Percentiles rank a stretch among this genome's conserved stretches.
These are phyloP conservation scores for Thyridium curvatum DNA, from an alignment of 2,329 filamentous ascomycete genomes.

Conservation along the genomic window DNA sequence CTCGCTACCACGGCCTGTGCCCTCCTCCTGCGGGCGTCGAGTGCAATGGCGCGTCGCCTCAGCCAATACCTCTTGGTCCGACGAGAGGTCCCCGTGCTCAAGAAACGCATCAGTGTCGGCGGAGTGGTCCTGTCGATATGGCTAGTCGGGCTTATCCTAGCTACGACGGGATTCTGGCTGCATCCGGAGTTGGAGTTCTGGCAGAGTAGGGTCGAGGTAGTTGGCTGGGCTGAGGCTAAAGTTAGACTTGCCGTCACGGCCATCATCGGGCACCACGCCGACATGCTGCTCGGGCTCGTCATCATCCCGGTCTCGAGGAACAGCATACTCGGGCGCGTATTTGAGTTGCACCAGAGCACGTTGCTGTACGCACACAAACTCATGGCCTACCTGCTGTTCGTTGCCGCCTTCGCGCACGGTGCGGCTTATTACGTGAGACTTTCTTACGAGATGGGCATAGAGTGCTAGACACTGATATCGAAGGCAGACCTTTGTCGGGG, in stretches of 20 bases:
- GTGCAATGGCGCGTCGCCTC: background rate
- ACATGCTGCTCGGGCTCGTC: conserved; percentile 8
- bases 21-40: conserved; percentile 1
- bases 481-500: background rate
- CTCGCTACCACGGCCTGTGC: conserved; percentile 3
- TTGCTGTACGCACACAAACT: conserved; percentile 9
- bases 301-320: conserved; percentile 9
- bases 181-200: conserved; percentile 4
- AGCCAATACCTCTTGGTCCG: conserved; percentile 2
- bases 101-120: conserved; percentile 4
- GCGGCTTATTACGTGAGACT: conserved; percentile 7
- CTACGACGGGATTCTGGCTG: conserved; percentile 7
- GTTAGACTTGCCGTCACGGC: conserved; percentile 7
- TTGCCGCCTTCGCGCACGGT: conserved; percentile 5
- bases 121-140: conserved; percentile 3
- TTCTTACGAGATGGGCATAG: too few species aligned
- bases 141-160: conserved; percentile 5
- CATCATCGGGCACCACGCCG: conserved; percentile 9
- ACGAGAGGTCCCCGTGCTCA: background rate
- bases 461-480: too few species aligned
- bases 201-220: background rate
- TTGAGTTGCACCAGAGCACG: conserved; percentile 9
- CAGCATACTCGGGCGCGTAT: conserved; percentile 7
- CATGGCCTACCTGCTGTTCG: conserved; percentile 5
- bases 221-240: conserved; percentile 7